Evolutionary conservation across 2,329 filamentous ascomycete species (phyloP), one percentile per base, ranked within the genome.

Genomic region (Trichoderma asperellum): DNA sequence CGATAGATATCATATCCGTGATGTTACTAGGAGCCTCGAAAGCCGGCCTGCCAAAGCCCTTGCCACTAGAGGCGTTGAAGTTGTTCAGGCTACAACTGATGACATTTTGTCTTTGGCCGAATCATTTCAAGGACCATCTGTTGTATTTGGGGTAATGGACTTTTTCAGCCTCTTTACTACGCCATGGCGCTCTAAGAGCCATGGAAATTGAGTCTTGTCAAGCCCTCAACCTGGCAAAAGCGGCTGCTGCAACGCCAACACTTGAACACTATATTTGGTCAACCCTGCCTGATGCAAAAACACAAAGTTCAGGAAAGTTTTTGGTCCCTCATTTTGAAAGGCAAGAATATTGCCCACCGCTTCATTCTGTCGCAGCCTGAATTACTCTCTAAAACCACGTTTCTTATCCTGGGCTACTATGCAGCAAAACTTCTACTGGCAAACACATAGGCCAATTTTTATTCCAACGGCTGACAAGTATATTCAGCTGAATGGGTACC

Each of bases 391-490:
- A 59, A 59, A 12, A 59, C 56, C 2, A 59, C n/a, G 12, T 59
- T 57, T 59, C 11, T 40, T 27, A 37, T 59, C 1, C 11, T 59
- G 4, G 56, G 56, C 2, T 59, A 40, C n/a, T 59, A 59, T 16
- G 11, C 34, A 1, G n/a, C 56, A 40, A 40, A 59, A 59, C n/a
- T 59, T 59, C 56, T 40, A 59, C 56, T 59, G 56, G 34, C 56
- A 59, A 40, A 40, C 12, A 2, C 56, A 59, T 8, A 18, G n/a
- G 5, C 32, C n/a, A 16, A 37, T 58, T 14, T 37, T 16, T 37
- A 14, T 58, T 58, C 34, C 32, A 24, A 35, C 56, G 1, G 32
- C 56, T 4, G 32, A n/a, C n/a, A n/a, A n/a, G n/a, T n/a, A n/a
- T n/a, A n/a, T n/a, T n/a, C n/a, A n/a, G n/a, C n/a, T n/a, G n/a